Evolutionary conservation across 202 grass and related monocot genomes (phyloP), one percentile per base, ranked within the genome.

Genomic region (Hordeum pubiflorum): DNA sequence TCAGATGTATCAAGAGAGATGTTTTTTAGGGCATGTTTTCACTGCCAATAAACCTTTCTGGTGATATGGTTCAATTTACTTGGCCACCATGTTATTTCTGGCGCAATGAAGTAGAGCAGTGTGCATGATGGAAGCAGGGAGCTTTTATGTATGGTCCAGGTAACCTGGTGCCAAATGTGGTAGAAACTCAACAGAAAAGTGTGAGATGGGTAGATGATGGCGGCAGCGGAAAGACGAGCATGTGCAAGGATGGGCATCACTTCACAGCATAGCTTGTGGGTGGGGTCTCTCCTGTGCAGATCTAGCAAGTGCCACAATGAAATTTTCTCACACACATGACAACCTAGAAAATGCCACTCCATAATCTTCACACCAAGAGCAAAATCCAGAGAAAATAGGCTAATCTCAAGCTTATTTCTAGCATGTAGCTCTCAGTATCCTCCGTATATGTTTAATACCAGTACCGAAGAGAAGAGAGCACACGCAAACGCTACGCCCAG

Each of bases 31-130:
- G 75, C 37, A 81, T 87, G 39, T 79, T 82, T 92, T 67, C 39
- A 20, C n/a, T 70, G 69, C 72, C 26, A 88, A 85, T 80, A 82
- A 82, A 48, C 23, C 71, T 81, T 80, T 81, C 62, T 31, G 37
- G 56, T 48, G 55, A 81, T 44, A 46, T 56, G 72, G 34, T 34
- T 33, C 4, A 23, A 32, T 18, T 73, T 73, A 7, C 41, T 36
- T 9, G 41, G 63, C 34, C 33, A 34, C n/a, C 37, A 22, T 24
- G 65, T 72, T 43, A 66, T 74, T 82, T 69, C 46, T 54, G 57
- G 78, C 72, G 14, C 29, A 71, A 38, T 12, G 20, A 37, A 63
- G 52, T 9, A 33, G 6, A 54, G 76, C 20, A 73, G 46, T 65
- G 11, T 82, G 58, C 67, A 60, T 55, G 40, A 80, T 63, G 22